Evolutionary conservation across 257 asterid species (phyloP).

Genomic region (Solanum appendiculatum): DNA sequence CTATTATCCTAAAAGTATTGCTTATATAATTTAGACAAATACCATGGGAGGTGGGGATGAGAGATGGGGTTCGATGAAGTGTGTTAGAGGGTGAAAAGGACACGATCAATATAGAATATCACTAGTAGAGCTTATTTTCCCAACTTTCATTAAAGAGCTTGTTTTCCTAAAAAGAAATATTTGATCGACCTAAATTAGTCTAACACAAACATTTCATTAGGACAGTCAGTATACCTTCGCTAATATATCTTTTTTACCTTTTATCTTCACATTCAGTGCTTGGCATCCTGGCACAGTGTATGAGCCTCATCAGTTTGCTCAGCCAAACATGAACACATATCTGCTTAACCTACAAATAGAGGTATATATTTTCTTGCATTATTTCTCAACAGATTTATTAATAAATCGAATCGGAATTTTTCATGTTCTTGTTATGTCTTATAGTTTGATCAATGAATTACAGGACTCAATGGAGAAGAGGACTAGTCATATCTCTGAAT

Average conservation of each 20-base stretch:
- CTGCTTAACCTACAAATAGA: constrained; percentile 38
- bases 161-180: background rate
- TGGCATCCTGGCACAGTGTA: constrained; percentile 46
- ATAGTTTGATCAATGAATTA: background rate
- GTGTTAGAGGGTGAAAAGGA: background rate
- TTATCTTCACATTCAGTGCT: constrained; percentile 22
- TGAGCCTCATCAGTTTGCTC: constrained; percentile 42
- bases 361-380: constrained; percentile 30
- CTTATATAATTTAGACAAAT: background rate
- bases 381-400: constrained; percentile 5
- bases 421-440: background rate
- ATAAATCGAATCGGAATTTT: background rate
- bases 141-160: background rate
- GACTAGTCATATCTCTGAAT: constrained; percentile 32
- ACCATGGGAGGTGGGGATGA: background rate
- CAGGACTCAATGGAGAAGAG: constrained; percentile 40
- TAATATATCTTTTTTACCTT: background rate
- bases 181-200: background rate
- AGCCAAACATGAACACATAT: constrained; percentile 48
- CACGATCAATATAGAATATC: background rate
- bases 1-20: background rate
- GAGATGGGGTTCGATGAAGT: background rate
- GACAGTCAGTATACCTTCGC: background rate
- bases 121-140: background rate
- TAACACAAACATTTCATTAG: too few species aligned